Evolutionary conservation across 805 yeast genomes (phyloP), one percentile per base, ranked within the genome.

Genomic region (Yamadazyma sp.): DNA sequence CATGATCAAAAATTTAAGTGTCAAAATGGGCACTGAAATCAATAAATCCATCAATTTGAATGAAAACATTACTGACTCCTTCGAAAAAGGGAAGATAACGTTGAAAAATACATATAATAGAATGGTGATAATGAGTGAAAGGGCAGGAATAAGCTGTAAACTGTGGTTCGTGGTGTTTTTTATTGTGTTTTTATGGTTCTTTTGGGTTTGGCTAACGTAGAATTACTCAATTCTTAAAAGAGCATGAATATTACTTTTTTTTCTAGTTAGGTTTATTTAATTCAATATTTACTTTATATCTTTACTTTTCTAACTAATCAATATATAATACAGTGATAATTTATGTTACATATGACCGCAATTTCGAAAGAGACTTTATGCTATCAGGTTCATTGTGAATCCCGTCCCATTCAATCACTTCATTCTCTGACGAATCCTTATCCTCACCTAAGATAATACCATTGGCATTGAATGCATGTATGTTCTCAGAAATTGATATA

Each of bases 71-170:
- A 56, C 67, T 24, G 58, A 65, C 41, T 44, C 47, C 11, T 62
- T 68, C 43, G 73, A 65, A 47, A 49, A 52, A 35, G 72, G 72
- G 9, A 57, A 53, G 36, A 49, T 65, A 26, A 54, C 69, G 9
- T 58, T 68, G 45, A 65, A 65, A 38, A 60, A 62, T 43, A 68
- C 74, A 1, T 68, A 56, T 44, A 65, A 62, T 46, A 50, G 55
- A 37, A 68, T 68, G 74, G 56, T 68, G 31, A 49, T 60, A 19
- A 66, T 68, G 74, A 65, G 72, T 51, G 58, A 65, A 50, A 48
- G 65, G 26, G 73, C 73, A 10, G 74, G 74, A 3, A 65, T 68
- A 30, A 54, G 63, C 28, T 68, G 72, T 67, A 52, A 56, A 34
- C 62, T 64, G 69, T 68, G 74, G 74, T 48, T 65, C 27, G 44